These are phyloP conservation scores for Spergularia bocconei DNA, from an alignment of 148 eudicot genomes.

Conservation along the genomic window DNA sequence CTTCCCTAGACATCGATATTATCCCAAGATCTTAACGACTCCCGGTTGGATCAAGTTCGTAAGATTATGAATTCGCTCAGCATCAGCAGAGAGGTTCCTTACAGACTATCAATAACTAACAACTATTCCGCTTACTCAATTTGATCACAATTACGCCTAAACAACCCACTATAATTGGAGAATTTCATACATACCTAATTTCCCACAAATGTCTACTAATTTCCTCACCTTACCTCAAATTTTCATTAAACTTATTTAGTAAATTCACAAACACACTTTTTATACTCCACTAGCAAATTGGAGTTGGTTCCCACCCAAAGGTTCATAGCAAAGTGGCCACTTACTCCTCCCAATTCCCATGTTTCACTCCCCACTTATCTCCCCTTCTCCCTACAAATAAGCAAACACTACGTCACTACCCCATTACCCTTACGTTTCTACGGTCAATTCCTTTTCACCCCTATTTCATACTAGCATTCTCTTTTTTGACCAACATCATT, in stretches of 20 bases:
- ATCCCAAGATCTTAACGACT: too few relatives aligned
- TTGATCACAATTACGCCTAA: too few relatives aligned
- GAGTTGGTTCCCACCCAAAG: conserved; percentile 24
- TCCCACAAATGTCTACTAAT: too few relatives aligned
- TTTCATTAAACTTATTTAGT: neutral
- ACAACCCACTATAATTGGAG: too few relatives aligned
- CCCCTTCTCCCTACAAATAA: conserved; percentile 20
- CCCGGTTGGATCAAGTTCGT: too few relatives aligned
- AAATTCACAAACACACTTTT: conserved; percentile 11
- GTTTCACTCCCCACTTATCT: conserved; percentile 31
- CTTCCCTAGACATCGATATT: neutral
- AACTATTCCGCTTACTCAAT: too few relatives aligned
- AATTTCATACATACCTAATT: too few relatives aligned
- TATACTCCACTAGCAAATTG: conserved; percentile 24
- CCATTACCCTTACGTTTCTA: conserved; percentile 11
- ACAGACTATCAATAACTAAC: too few relatives aligned
- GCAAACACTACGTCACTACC: conserved; percentile 3
- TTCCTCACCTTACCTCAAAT: too few relatives aligned
- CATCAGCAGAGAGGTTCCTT: too few relatives aligned
- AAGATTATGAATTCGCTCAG: too few relatives aligned
- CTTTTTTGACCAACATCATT: conserved; percentile 31
- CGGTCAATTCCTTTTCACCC: conserved; percentile 25
- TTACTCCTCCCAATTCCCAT: conserved; percentile 20
- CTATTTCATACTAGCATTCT: conserved; percentile 5
- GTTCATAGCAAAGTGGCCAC: conserved; percentile 22